Percentiles rank a stretch among this genome's conserved stretches.
phyloP scores from a whole-genome alignment of 345 rosid species.

The Citrus trifoliata region DNA sequence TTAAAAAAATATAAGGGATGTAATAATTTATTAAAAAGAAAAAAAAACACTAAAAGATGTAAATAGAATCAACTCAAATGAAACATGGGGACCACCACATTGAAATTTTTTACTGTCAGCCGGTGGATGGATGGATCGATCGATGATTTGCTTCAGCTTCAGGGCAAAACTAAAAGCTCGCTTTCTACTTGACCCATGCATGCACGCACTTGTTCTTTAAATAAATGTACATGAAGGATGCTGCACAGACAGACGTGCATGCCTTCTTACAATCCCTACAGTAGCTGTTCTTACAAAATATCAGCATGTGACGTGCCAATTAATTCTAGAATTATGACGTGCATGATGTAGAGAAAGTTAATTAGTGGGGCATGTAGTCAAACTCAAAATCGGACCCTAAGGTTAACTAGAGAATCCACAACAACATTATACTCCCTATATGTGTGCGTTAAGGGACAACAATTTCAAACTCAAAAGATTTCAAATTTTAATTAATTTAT shows the following conservation, averaged over 20 bases:
- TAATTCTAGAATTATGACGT: not conserved
- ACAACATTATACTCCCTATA: no score
- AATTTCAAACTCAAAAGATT: not conserved
- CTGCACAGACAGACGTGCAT: not conserved
- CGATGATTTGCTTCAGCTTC: not conserved
- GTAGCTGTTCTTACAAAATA: not conserved
- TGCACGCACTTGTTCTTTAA: not conserved
- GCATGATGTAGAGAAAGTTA: no score
- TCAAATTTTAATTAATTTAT: not conserved
- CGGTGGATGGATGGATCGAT: not conserved
- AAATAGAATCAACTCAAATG: not conserved
- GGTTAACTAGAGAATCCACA: no score
- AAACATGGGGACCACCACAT: not conserved
- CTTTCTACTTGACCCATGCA: conserved; percentile 12
- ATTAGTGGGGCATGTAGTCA: no score
- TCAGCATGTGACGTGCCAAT: not conserved
- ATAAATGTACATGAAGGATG: not conserved
- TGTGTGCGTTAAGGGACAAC: no score
- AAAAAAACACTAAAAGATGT: not conserved
- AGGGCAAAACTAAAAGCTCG: conserved; percentile 6
- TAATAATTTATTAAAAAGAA: no score
- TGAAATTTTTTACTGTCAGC: not conserved
- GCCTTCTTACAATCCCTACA: not conserved
- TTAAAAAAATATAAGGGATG: no score
- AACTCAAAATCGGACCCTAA: no score